These are phyloP conservation scores for Annulohypoxylon stygium DNA, from an alignment of 495 filamentous ascomycete species.

Conservation along the genomic window DNA sequence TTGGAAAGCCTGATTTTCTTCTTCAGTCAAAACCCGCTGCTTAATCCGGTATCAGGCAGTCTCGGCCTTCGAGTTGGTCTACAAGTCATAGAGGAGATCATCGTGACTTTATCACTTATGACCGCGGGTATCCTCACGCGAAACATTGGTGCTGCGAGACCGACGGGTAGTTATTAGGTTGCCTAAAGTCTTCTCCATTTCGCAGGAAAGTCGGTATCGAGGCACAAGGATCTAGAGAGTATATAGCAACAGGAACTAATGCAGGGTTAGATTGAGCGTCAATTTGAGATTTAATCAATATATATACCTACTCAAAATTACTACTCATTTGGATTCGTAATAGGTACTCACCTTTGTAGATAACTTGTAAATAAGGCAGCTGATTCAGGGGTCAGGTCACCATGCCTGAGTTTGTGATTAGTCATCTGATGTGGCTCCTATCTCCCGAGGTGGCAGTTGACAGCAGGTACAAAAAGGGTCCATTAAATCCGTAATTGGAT, in stretches of 20 bases:
- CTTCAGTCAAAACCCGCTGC: constrained; percentile 33
- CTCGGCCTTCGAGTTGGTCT: constrained; percentile 49
- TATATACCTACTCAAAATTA: neutral
- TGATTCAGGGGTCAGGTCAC: too few species aligned
- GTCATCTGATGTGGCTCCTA: too few species aligned
- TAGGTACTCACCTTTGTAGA: too few species aligned
- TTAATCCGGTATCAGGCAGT: constrained; percentile 46
- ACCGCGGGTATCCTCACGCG: constrained; percentile 48
- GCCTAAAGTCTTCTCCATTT: neutral
- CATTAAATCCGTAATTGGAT: too few species aligned
- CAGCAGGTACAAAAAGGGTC: too few species aligned
- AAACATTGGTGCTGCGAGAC: constrained; percentile 42
- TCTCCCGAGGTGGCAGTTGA: too few species aligned
- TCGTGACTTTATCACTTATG: constrained; percentile 47
- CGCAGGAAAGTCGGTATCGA: neutral
- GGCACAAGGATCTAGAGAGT: neutral
- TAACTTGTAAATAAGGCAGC: too few species aligned
- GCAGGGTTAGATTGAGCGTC: neutral
- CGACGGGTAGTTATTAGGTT: neutral
- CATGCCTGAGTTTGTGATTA: too few species aligned
- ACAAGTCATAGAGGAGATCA: constrained; percentile 52
- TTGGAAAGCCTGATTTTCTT: constrained; percentile 50
- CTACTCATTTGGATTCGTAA: neutral
- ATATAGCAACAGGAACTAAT: neutral
- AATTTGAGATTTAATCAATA: neutral